These are phyloP conservation scores for Septoria linicola DNA, from an alignment of 2,329 filamentous ascomycete species.

Conservation along the genomic window DNA sequence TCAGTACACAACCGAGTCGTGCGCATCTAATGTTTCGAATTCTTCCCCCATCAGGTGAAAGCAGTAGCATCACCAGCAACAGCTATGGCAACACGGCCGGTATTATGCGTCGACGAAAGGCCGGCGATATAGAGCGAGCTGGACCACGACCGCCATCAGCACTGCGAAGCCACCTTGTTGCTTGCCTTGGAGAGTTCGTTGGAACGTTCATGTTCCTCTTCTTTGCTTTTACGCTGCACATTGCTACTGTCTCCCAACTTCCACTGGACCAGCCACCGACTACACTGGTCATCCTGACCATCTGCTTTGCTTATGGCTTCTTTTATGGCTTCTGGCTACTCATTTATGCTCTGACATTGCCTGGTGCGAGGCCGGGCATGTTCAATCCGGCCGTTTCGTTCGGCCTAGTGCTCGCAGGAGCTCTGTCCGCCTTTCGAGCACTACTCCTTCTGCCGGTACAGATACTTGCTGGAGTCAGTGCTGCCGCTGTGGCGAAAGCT, in stretches of 20 bases:
- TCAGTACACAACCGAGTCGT: background rate
- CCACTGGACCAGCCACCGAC: conserved; percentile 23
- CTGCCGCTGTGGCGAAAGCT: conserved; percentile 33
- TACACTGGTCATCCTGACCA: conserved; percentile 25
- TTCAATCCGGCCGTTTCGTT: conserved; percentile 37
- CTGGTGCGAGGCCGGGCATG: conserved; percentile 34
- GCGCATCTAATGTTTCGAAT: conserved; percentile 8
- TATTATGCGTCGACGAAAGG: conserved; percentile 3
- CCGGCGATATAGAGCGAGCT: background rate
- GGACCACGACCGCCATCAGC: background rate
- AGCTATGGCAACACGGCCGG: conserved; percentile 11
- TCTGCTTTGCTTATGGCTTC: conserved; percentile 34
- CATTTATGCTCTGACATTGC: conserved; percentile 36
- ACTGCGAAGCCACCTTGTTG: conserved; percentile 26
- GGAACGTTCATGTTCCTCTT: conserved; percentile 40
- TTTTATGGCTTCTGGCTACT: conserved; percentile 36
- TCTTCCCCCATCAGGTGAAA: conserved; percentile 1
- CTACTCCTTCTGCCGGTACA: conserved; percentile 34
- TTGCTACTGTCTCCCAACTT: conserved; percentile 30
- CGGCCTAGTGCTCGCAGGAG: conserved; percentile 32
- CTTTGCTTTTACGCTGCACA: conserved; percentile 35
- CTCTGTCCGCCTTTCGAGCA: conserved; percentile 29
- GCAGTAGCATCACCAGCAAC: conserved; percentile 10
- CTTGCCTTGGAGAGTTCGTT: conserved; percentile 35
- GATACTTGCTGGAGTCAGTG: conserved; percentile 35